These are phyloP conservation scores for Suhomyces bokatorum DNA, from an alignment of 1,139 yeast species.

Conservation along the genomic window DNA sequence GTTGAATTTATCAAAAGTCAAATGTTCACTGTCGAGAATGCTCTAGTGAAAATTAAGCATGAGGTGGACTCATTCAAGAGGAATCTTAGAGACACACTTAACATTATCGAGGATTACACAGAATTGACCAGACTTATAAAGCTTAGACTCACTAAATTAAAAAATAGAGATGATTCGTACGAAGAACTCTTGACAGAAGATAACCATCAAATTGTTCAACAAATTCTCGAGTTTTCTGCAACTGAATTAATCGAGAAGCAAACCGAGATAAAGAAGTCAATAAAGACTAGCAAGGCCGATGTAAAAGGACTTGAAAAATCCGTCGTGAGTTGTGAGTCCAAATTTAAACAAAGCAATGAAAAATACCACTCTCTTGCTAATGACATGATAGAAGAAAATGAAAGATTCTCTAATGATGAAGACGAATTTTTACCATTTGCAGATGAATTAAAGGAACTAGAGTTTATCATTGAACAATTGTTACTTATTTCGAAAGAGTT, in stretches of 20 bases:
- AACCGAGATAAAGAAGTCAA: slow-evolving; percentile 13
- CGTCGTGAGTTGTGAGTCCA: slow-evolving; percentile 22
- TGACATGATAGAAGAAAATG: slow-evolving; percentile 18
- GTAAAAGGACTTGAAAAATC: slow-evolving; percentile 20
- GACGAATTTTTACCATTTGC: slow-evolving; percentile 29
- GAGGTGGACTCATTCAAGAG: slow-evolving; percentile 18
- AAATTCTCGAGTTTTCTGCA: slow-evolving; percentile 15
- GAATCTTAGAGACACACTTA: slow-evolving; percentile 11
- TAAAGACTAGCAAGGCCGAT: slow-evolving; percentile 14
- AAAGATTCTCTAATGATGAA: slow-evolving; percentile 18
- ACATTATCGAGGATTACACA: slow-evolving; percentile 16
- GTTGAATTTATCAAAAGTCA: slow-evolving; percentile 17
- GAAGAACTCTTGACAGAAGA: slow-evolving; percentile 16
- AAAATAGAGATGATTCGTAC: slow-evolving; percentile 13
- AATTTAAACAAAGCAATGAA: slow-evolving; percentile 23
- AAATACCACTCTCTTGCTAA: slow-evolving; percentile 17
- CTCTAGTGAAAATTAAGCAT: slow-evolving; percentile 14
- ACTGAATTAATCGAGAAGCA: slow-evolving; percentile 16
- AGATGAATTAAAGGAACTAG: slow-evolving; percentile 55
- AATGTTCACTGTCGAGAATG: slow-evolving; percentile 16
- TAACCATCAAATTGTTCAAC: slow-evolving; percentile 17
- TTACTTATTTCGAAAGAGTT: slow-evolving; percentile 65
- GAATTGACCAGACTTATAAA: slow-evolving; percentile 14
- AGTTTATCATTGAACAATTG: slow-evolving; percentile 76
- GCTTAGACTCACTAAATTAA: slow-evolving; percentile 13